Evolutionary conservation across 305 asterid species (phyloP), one percentile per base, ranked within the genome.

Genomic region (Caryopteris hybrid): DNA sequence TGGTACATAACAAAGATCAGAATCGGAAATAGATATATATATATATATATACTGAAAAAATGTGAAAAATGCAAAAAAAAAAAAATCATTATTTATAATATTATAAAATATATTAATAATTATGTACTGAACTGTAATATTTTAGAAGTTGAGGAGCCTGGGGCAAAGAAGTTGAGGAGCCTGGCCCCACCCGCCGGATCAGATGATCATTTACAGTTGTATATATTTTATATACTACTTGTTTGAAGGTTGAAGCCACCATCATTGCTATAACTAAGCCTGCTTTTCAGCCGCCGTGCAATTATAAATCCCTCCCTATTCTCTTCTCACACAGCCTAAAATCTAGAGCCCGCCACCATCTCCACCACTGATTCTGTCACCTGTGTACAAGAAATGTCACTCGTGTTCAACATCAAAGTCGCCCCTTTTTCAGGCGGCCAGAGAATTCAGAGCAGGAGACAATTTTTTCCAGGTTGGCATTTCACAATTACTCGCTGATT

Each of bases 351-450:
- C 34, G 34, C 34, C 65, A 12, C 47, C 36, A 14, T 14, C 41
- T 10, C 39, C 66, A 2, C 68, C 68, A 34, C 56, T 33, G n/a
- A 48, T 7, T 27, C 55, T 34, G 0, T 25, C 48, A 3, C 46
- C 20, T 46, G 20, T 14, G 42, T 8, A 4, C 60, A 8, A 17
- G 6, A 51, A 5, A 72, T 70, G 75, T 60, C 42, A 1, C 36
- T 39, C 55, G 8, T 14, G 14, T 38, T 60, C 55, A 70, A 36
- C 36, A n/a, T 45, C 50, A 21, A n/a, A 25, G 48, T 8, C 38
- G 13, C 21, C 29, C 56, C 62, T 13, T 64, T 47, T 57, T 25
- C 48, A 16, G 62, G 66, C 68, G 62, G 66, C 68, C 53, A 45
- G 23, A 18, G 18, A 45, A 21, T 55, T 11, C 72, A 16, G 27